Evolutionary conservation across 768 basidiomycete species (phyloP).

Genomic region (Xanthoconium purpureum): DNA sequence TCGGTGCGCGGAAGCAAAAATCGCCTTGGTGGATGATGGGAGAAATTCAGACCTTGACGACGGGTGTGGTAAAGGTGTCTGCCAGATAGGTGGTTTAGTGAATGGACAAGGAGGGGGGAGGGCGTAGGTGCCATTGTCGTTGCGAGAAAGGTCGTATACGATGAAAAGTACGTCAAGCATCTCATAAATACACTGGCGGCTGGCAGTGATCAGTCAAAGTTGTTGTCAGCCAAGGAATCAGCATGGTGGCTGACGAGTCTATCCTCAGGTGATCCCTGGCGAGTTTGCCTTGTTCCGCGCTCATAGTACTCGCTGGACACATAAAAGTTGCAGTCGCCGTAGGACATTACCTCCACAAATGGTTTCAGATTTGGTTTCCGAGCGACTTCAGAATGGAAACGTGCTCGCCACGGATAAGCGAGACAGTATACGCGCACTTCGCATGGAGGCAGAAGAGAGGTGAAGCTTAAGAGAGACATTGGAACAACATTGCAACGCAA

Average conservation of each 20-base stretch:
- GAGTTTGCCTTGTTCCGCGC: not conserved
- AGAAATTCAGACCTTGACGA: constrained; percentile 10
- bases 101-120: constrained; percentile 2
- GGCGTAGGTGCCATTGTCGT: constrained; percentile 24
- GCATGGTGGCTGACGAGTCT: constrained; percentile 20
- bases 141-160: not conserved
- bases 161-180: not conserved
- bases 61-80: constrained; percentile 15
- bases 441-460: too few relatives aligned
- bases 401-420: too few relatives aligned
- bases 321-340: not conserved
- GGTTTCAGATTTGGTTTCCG: too few relatives aligned
- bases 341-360: not conserved
- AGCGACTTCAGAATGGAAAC: not conserved
- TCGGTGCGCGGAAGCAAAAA: not conserved
- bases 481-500: too few relatives aligned
- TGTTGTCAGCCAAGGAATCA: constrained; percentile 13
- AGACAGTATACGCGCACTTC: too few relatives aligned
- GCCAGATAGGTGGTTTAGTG: not conserved
- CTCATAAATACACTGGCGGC: constrained; percentile 29
- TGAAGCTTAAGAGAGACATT: not conserved
- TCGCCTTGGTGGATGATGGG: constrained; percentile 1
- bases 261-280: not conserved
- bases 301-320: not conserved
- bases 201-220: constrained; percentile 12